Percentiles rank a stretch among this genome's conserved stretches.
These are phyloP conservation scores for Plasmodium coatneyi DNA, from an alignment of 169 alveolate genomes.

Conservation along the genomic window DNA sequence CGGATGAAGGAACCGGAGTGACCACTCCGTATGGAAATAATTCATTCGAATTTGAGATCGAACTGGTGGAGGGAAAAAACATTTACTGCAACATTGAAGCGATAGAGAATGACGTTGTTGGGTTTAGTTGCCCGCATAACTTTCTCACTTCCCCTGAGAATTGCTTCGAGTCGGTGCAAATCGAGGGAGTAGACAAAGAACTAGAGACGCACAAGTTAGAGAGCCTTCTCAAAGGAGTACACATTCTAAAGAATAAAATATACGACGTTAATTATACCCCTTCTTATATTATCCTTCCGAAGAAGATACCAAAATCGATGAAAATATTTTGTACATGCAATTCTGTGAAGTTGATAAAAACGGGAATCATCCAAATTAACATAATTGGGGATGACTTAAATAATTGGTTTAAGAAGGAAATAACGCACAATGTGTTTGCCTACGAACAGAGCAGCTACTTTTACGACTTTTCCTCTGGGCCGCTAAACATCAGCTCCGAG, in stretches of 20 bases:
- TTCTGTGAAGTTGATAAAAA: slow-evolving; percentile 15
- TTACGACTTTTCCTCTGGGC: slow-evolving; percentile 62
- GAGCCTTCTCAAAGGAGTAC: slow-evolving; percentile 17
- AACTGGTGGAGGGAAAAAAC: slow-evolving; percentile 30
- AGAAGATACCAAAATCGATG: slow-evolving; percentile 28
- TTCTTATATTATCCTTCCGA: slow-evolving; percentile 51
- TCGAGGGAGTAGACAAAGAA: slow-evolving; percentile 45
- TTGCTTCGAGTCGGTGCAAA: slow-evolving; percentile 64
- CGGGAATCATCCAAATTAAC: slow-evolving; percentile 44
- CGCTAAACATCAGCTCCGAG: slow-evolving; percentile 42
- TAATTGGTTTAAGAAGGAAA: slow-evolving; percentile 54
- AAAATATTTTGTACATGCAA: slow-evolving; percentile 47
- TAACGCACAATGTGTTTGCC: slow-evolving; percentile 27
- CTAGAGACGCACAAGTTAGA: slow-evolving; percentile 45
- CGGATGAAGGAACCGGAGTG: neutral
- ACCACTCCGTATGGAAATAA: neutral
- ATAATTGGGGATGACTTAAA: slow-evolving; percentile 54
- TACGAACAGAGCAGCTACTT: slow-evolving; percentile 12
- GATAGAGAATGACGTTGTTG: slow-evolving; percentile 63
- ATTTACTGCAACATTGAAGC: slow-evolving; percentile 63
- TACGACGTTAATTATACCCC: slow-evolving; percentile 54
- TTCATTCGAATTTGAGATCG: slow-evolving; percentile 53
- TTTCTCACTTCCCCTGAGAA: slow-evolving; percentile 43
- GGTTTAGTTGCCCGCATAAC: slow-evolving; percentile 64
- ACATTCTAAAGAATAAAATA: slow-evolving; percentile 24